A percentile compares a stretch with the other conserved stretches of the same genome.
Conservation (phyloP, 2,329 filamentous ascomycete genomes). For the Trichoderma atroviride region DNA sequence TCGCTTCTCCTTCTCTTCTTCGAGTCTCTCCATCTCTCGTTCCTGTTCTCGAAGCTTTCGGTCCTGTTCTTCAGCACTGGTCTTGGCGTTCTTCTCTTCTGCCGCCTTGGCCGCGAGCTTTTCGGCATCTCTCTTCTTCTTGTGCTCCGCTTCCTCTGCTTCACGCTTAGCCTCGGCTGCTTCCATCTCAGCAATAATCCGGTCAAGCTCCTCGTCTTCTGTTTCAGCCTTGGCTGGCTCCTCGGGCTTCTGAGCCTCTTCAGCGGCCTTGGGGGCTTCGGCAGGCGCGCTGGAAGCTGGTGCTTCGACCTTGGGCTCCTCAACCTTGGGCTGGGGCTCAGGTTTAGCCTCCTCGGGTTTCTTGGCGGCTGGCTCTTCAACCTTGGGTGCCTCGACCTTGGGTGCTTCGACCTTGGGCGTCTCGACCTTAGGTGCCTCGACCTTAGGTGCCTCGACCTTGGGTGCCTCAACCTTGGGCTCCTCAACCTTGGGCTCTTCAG, state of each 20-base stretch:
- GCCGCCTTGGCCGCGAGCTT: conserved; percentile 53
- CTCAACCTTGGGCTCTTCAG: background rate
- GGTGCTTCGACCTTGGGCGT: background rate
- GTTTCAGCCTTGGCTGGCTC: conserved; percentile 38
- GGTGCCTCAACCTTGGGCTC: background rate
- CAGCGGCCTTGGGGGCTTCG: conserved; percentile 36
- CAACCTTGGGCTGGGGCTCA: background rate
- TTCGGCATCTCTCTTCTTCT: conserved; percentile 52
- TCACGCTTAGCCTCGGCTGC: conserved; percentile 56
- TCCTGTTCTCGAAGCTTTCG: conserved; percentile 72
- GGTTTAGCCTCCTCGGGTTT: background rate
- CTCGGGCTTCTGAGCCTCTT: conserved; percentile 35
- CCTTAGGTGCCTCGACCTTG: background rate
- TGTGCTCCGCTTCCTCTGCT: conserved; percentile 49
- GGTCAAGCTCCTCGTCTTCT: conserved; percentile 60
- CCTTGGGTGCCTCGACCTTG: background rate
- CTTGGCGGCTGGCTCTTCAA: background rate
- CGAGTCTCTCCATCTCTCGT: conserved; percentile 70
- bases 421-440: background rate
- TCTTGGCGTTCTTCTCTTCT: conserved; percentile 48
- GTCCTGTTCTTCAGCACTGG: conserved; percentile 59
- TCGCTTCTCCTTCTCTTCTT: conserved; percentile 68
- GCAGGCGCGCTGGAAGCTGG: conserved; percentile 18
- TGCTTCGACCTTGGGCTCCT: conserved; percentile 12
- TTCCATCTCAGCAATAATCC: conserved; percentile 65